A percentile compares a stretch with the other conserved stretches of the same genome.
These are phyloP conservation scores for Scenedesmus sp. DNA, from an alignment of 163 green algal species.

Conservation along the genomic window DNA sequence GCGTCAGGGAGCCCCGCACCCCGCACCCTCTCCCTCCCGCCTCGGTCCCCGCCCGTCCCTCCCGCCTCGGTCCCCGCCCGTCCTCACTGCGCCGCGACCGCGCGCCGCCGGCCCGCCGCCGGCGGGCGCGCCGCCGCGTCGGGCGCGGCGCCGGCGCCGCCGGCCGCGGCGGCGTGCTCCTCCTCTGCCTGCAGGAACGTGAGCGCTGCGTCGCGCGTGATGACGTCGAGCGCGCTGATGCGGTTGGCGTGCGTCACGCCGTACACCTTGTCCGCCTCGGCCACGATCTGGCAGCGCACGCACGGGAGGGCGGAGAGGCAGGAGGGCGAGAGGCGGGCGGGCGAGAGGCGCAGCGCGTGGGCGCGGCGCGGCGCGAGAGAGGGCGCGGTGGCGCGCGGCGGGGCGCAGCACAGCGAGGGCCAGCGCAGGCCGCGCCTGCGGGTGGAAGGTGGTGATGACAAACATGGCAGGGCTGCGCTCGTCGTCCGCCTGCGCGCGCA, in stretches of 20 bases:
- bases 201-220: constrained; percentile 80
- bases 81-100: not conserved
- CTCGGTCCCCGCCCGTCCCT: too few relatives aligned
- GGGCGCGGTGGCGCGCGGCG: too few relatives aligned
- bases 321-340: too few relatives aligned
- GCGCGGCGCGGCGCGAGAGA: too few relatives aligned
- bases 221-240: constrained; percentile 75
- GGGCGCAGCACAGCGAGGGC: too few relatives aligned
- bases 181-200: constrained; percentile 83
- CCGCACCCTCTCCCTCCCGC: too few relatives aligned
- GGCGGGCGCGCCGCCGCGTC: too few relatives aligned
- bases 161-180: constrained; percentile 6
- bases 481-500: constrained; percentile 80
- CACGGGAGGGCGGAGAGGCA: not conserved
- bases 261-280: constrained; percentile 86
- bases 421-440: constrained; percentile 67
- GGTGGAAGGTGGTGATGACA: constrained; percentile 98
- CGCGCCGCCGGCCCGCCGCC: not conserved
- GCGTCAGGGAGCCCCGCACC: too few relatives aligned
- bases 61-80: too few relatives aligned
- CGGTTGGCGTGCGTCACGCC: constrained; percentile 89
- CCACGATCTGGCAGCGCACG: constrained; percentile 79
- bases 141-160: not conserved
- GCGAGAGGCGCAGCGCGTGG: too few relatives aligned
- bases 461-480: constrained; percentile 90